Evolutionary conservation across 2,329 filamentous ascomycete species (phyloP), one percentile per base, ranked within the genome.

Genomic region (Pyrenochaeta sp.): DNA sequence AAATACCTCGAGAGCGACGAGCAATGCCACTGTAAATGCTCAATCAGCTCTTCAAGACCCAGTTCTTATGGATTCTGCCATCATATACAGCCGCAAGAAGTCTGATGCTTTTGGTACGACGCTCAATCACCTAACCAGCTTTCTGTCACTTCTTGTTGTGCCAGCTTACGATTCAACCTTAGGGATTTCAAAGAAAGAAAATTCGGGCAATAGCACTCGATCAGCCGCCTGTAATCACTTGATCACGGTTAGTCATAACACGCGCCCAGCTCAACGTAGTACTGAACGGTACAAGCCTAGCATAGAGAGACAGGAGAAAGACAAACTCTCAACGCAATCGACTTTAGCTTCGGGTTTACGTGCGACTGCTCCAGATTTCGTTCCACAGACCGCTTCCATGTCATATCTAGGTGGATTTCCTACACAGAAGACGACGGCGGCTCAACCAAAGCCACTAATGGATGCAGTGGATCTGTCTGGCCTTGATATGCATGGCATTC

Each of bases 301-400:
- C 18, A 15, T 18, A 1, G 46, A 44, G 5, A 40, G 33, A 10
- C 45, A 63, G n/a, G 41, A 9, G 18, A 40, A 12, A 64, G 60
- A 43, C 51, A 59, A 27, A 15, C 42, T 17, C n/a, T 68, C 63
- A n/a, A 43, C 46, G 14, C 54, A 53, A 17, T 64, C 63, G 21
- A 66, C 51, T 49, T 30, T 45, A 20, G 29, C 49, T 9, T 72
- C 70, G 0, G 63, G 67, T 18, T 56, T 75, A 17, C 66, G 72
- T 30, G 61, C 72, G 11, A 74, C 69, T 30, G 72, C 71, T 3
- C 52, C 62, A 6, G 68, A 65, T 15, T 75, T 75, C 23, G 51
- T 73, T 31, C 72, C 72, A 30, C 51, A 56, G 9, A 31, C 39
- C 23, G 18, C 15, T 4, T 9, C 31, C 18, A 12, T 20, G 15